phyloP scores from a whole-genome alignment of 352 stramenopile species.

The Phytophthora ohioensis region DNA sequence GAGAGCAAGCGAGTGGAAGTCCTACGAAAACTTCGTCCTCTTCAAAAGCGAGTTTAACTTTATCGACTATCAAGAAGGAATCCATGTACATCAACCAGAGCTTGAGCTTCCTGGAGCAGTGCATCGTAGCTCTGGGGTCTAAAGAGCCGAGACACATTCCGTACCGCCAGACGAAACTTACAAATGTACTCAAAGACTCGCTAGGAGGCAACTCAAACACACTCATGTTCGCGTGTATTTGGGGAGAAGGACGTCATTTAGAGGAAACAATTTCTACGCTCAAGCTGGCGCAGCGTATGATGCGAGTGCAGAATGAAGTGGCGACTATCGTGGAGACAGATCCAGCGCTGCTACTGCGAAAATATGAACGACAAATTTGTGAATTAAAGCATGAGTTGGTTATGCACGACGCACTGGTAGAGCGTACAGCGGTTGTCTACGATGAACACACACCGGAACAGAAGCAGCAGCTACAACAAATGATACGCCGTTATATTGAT shows the following conservation, averaged over 20 bases:
- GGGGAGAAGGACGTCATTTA: conserved; percentile 91
- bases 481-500: conserved; percentile 81
- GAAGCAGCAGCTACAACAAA: conserved; percentile 79
- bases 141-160: conserved; percentile 87
- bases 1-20: conserved; percentile 35
- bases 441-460: conserved; percentile 93
- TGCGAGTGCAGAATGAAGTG: conserved; percentile 93
- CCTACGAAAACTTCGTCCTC: conserved; percentile 21
- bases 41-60: conserved; percentile 19
- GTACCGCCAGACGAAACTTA: conserved; percentile 96
- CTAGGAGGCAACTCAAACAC: conserved; percentile 97
- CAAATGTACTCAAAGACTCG: conserved; percentile 93
- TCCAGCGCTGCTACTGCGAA: conserved; percentile 83
- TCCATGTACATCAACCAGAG: conserved; percentile 98
- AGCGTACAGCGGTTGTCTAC: conserved; percentile 85
- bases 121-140: conserved; percentile 90
- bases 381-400: conserved; percentile 94
- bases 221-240: conserved; percentile 96
- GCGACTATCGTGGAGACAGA: conserved; percentile 89
- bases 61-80: conserved; percentile 95
- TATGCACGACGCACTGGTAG: conserved; percentile 94
- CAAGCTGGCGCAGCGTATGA: conserved; percentile 94
- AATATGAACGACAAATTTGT: conserved; percentile 93
- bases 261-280: conserved; percentile 95
- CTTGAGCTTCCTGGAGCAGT: conserved; percentile 96